Conservation (phyloP, 352 stramenopile genomes). For the Elongisporangium undulatum region DNA sequence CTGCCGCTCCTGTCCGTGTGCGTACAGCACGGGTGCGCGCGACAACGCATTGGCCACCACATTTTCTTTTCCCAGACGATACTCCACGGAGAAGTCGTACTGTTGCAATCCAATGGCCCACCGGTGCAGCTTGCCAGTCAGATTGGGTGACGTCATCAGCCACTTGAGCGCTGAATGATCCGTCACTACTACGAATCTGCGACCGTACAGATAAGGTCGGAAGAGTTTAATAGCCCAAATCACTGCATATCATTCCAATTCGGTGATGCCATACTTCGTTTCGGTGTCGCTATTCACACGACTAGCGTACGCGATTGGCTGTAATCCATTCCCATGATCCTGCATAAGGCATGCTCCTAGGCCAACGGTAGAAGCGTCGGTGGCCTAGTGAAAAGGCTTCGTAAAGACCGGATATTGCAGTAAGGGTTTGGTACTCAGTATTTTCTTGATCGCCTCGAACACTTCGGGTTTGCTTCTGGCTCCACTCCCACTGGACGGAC, state of each 20-base stretch:
- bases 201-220: slow-evolving; percentile 14
- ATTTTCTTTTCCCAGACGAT: slow-evolving; percentile 6
- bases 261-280: slow-evolving; percentile 17
- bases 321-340: too few relatives aligned
- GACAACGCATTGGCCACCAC: slow-evolving; percentile 16
- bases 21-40: slow-evolving; percentile 6
- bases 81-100: slow-evolving; percentile 14
- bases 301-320: too few relatives aligned
- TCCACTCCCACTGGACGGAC: slow-evolving; percentile 10
- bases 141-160: slow-evolving; percentile 13
- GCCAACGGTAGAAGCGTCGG: too few relatives aligned
- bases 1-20: slow-evolving; percentile 5
- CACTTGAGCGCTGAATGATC: slow-evolving; percentile 17
- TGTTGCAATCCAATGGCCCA: slow-evolving; percentile 17
- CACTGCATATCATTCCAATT: slow-evolving; percentile 21
- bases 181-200: slow-evolving; percentile 11
- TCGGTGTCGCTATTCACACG: too few relatives aligned
- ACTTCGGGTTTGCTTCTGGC: slow-evolving; percentile 5
- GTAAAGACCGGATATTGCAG: too few relatives aligned
- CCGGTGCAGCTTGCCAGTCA: slow-evolving; percentile 4
- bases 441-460: slow-evolving; percentile 6
- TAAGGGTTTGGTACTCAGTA: too few relatives aligned
- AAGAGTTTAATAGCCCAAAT: slow-evolving; percentile 19
- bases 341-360: too few relatives aligned
- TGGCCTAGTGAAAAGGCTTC: too few relatives aligned